phyloP scores from a whole-genome alignment of 306 rosid genomes.

The Astragalus glycyphyllos region DNA sequence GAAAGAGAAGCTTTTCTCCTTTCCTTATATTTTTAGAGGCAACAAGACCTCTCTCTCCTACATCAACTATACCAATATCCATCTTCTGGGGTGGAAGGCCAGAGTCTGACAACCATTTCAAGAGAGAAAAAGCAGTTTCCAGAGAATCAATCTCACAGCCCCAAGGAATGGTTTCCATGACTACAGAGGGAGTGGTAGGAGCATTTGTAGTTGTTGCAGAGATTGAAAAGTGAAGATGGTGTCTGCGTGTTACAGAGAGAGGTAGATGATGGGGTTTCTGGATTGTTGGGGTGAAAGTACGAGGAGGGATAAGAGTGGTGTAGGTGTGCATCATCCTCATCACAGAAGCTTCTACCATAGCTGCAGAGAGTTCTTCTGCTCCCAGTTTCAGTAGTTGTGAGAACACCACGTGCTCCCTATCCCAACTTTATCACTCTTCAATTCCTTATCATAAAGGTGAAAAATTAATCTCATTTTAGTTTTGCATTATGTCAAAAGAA shows the following conservation, averaged over 20 bases:
- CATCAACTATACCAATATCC: slow-evolving; percentile 76
- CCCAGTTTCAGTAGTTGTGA: slow-evolving; percentile 13
- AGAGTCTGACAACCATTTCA: slow-evolving; percentile 74
- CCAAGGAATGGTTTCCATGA: slow-evolving; percentile 63
- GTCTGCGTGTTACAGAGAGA: slow-evolving; percentile 48
- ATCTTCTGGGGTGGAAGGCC: slow-evolving; percentile 96
- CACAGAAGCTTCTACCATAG: slow-evolving; percentile 61
- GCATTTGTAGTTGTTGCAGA: slow-evolving; percentile 49
- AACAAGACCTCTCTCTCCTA: slow-evolving; percentile 94
- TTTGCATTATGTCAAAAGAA: too few species aligned
- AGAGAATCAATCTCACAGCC: slow-evolving; percentile 87
- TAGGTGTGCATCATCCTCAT: slow-evolving; percentile 38
- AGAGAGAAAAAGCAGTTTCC: slow-evolving; percentile 78
- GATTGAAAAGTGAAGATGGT: slow-evolving; percentile 57
- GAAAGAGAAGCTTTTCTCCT: slow-evolving; percentile 91
- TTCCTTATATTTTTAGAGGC: slow-evolving; percentile 87
- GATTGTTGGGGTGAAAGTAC: slow-evolving; percentile 46
- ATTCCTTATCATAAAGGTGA: too few species aligned
- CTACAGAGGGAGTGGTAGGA: slow-evolving; percentile 35
- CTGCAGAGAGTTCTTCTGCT: background rate
- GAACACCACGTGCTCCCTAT: slow-evolving; percentile 27
- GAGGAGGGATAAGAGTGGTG: slow-evolving; percentile 52
- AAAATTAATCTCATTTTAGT: too few species aligned
- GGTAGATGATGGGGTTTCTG: slow-evolving; percentile 34
- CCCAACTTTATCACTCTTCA: background rate